Conservation (phyloP, 169 alveolate species). For the Eimeria tenella region DNA sequence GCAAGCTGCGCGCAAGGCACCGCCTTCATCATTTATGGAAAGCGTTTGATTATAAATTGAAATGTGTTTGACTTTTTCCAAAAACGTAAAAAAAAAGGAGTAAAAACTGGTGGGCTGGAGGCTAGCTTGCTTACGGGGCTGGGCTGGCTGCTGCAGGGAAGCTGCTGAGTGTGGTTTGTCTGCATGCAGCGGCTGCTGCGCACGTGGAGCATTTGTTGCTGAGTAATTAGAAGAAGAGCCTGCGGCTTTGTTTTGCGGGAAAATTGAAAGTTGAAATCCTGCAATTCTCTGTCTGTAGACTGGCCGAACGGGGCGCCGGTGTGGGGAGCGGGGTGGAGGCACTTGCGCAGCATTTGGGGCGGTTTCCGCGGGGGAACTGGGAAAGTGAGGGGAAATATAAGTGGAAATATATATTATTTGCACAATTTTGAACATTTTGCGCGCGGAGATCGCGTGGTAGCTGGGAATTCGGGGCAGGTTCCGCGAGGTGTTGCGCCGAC, state of each 20-base stretch:
- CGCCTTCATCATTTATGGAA: too few species aligned
- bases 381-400: neutral
- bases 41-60: too few species aligned
- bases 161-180: neutral
- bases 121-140: neutral
- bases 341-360: neutral
- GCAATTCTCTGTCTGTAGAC: neutral
- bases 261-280: neutral
- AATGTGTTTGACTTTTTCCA: neutral
- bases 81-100: neutral
- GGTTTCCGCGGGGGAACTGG: neutral
- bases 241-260: neutral
- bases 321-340: slow-evolving; percentile 2
- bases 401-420: neutral
- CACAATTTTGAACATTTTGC: neutral
- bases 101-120: neutral
- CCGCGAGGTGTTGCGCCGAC: neutral
- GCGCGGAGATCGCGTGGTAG: neutral
- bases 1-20: too few species aligned
- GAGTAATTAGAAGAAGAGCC: too few species aligned
- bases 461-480: neutral
- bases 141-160: neutral
- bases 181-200: neutral
- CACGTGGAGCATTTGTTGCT: too few species aligned
- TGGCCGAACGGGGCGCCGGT: neutral